Evolutionary conservation across 1,139 yeast genomes (phyloP).

Genomic region (Suhomyces wounanorum): DNA sequence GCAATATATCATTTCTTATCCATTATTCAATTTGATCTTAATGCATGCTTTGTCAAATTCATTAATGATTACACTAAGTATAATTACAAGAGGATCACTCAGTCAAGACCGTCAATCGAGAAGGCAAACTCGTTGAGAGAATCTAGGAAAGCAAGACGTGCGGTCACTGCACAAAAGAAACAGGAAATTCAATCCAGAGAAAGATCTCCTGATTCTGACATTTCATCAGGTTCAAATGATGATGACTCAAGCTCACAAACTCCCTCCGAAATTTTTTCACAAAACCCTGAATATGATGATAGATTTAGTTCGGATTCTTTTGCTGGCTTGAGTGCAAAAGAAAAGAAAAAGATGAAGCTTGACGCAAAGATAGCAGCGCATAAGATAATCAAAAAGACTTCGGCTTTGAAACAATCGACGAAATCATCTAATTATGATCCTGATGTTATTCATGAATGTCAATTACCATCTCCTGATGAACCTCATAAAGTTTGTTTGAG

Average conservation of each 20-base stretch:
- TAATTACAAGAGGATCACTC: slow-evolving; percentile 24
- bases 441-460: slow-evolving; percentile 53
- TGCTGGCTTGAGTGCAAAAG: slow-evolving; percentile 25
- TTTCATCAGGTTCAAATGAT: slow-evolving; percentile 12
- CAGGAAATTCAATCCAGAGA: slow-evolving; percentile 4
- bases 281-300: slow-evolving; percentile 25
- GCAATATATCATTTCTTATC: slow-evolving; percentile 44
- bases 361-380: slow-evolving; percentile 36
- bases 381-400: slow-evolving; percentile 30
- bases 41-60: slow-evolving; percentile 42
- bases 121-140: slow-evolving; percentile 17
- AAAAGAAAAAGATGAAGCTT: slow-evolving; percentile 27
- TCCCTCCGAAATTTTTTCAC: slow-evolving; percentile 12
- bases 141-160: slow-evolving; percentile 14
- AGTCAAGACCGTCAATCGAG: slow-evolving; percentile 16
- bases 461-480: slow-evolving; percentile 48
- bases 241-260: slow-evolving; percentile 15
- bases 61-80: slow-evolving; percentile 37
- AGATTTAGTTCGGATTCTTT: slow-evolving; percentile 28
- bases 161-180: slow-evolving; percentile 9
- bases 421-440: slow-evolving; percentile 52
- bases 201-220: slow-evolving; percentile 10
- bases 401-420: slow-evolving; percentile 26
- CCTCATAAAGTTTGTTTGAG: slow-evolving; percentile 68
- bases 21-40: slow-evolving; percentile 42